Base-by-base conservation (phyloP, 108 stramenopile species). In the Nannochloropsis gaditana region DNA sequence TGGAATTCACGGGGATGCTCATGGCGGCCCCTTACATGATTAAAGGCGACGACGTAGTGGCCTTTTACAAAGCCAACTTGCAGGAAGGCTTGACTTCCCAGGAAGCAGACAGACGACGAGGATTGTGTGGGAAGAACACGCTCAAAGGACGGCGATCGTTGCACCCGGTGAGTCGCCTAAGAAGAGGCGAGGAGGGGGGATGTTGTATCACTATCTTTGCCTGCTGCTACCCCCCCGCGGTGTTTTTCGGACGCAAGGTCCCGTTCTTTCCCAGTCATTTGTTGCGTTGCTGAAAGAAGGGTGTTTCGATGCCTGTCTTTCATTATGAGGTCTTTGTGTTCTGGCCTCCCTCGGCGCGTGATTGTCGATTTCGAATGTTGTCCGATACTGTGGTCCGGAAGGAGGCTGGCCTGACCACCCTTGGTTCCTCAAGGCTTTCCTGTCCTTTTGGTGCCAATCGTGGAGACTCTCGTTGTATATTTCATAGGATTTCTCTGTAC, bases 41-140 rank as follows among this genome's bases (percentile, higher is more conserved):
- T 4, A 73, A 15, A n/a, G n/a, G 59, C 59, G 59, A 73, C 59
- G 59, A 73, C 8, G 59, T 73, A 2, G n/a, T 73, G 6, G 59
- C 59, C 59, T 73, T 73, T n/a, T 73, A 73, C 59, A 73, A n/a
- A n/a, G 59, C 59, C 19, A 73, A 73, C n/a, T n/a, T n/a, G 59
- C 15, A 15, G 59, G 59, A 73, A n/a, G 59, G 59, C 59, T 73
- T 73, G 59, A 73, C 59, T 2, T 73, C 59, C 2, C 19, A 73
- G 59, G 59, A 73, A n/a, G 59, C n/a, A 15, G 59, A 73, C 4
- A 73, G 59, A 73, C 59, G 59, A 3, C 59, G 59, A n/a, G 59
- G 19, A 0, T 4, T 73, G 19, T 73, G 59, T 3, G 59, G 59
- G 8, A 73, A 73, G 8, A 73, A 73, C n/a, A 8, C 59, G 2